Evolutionary conservation across 2,329 filamentous ascomycete genomes (phyloP), one percentile per base, ranked within the genome.

Genomic region (Diaporthe citri): DNA sequence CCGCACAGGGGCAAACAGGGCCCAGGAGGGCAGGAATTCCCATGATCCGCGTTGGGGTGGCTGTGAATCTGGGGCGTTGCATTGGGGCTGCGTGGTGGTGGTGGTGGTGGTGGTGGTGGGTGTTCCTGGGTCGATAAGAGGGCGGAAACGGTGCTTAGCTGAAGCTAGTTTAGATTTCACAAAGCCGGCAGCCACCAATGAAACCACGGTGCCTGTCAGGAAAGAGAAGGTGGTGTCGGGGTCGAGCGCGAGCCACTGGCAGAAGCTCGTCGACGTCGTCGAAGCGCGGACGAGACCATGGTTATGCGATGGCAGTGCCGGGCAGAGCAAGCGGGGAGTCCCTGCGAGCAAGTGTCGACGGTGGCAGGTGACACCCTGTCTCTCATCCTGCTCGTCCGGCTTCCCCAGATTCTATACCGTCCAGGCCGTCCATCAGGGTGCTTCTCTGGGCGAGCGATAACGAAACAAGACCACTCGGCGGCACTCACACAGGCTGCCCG

Each of bases 21-120:
- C 20, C 20, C 28, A 36, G 62, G 22, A 66, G 22, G 43, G 31
- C 52, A 39, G 31, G 43, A 31, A 67, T 46, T 67, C 28, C 10
- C 64, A 67, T 67, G 64, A 67, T 67, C 64, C 46, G 64, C 46
- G 64, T 67, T 67, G 64, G 64, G 64, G 64, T 52, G 52, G 64
- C 64, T 52, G 46, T 36, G 46, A 52, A 25, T 46, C 64, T 31
- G 46, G 31, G 36, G 31, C 20, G 64, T 52, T 51, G 64, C 64
- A 67, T 52, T 67, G 64, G 46, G 46, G 31, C 46, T 39, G 20
- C 28, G 62, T 4, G 28, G 28, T 36, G 12, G 8, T 48, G 60
- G 60, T 46, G 36, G 57, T 60, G 60, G 60, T 4, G 28, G 28
- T 36, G 12, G 8, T 48, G 60, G 60, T 46, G 36, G 57, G 60